These are phyloP conservation scores for Entophlyctis helioformis DNA, from an alignment of 192 early-diverging fungal species.

Conservation along the genomic window DNA sequence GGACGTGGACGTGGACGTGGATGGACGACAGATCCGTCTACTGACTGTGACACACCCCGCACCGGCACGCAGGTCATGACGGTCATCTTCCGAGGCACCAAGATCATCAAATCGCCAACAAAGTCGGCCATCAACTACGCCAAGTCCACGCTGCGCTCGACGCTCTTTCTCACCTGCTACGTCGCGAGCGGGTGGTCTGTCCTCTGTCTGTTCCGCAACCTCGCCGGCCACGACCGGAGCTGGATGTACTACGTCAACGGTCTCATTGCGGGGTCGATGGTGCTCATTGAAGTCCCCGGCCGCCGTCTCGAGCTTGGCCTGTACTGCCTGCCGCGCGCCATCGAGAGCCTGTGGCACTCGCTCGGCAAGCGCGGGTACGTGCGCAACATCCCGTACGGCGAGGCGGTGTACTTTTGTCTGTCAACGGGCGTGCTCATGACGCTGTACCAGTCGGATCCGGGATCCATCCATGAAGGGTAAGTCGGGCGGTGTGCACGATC, in stretches of 20 bases:
- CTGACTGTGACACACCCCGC: not conserved
- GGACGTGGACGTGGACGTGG: too few relatives aligned
- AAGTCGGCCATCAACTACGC: slow-evolving; percentile 6
- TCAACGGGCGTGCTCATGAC: slow-evolving; percentile 70
- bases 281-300: slow-evolving; percentile 45
- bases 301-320: slow-evolving; percentile 62
- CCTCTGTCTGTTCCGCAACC: slow-evolving; percentile 25
- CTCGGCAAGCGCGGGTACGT: slow-evolving; percentile 44
- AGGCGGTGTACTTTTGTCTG: slow-evolving; percentile 56
- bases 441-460: slow-evolving; percentile 68
- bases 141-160: slow-evolving; percentile 8
- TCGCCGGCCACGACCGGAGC: slow-evolving; percentile 19
- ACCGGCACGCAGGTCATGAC: slow-evolving; percentile 15
- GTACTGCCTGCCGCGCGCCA: slow-evolving; percentile 70
- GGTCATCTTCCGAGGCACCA: slow-evolving; percentile 14
- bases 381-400: slow-evolving; percentile 48
- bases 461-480: slow-evolving; percentile 48
- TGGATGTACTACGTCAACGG: slow-evolving; percentile 36
- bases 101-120: slow-evolving; percentile 14
- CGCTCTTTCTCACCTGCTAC: slow-evolving; percentile 21
- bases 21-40: too few relatives aligned
- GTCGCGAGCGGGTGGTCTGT: slow-evolving; percentile 23
- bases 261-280: slow-evolving; percentile 48
- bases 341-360: slow-evolving; percentile 60
- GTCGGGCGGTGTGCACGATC: not conserved